Conservation (phyloP, 179 eudicot genomes). For the Beta macrorhiza region DNA sequence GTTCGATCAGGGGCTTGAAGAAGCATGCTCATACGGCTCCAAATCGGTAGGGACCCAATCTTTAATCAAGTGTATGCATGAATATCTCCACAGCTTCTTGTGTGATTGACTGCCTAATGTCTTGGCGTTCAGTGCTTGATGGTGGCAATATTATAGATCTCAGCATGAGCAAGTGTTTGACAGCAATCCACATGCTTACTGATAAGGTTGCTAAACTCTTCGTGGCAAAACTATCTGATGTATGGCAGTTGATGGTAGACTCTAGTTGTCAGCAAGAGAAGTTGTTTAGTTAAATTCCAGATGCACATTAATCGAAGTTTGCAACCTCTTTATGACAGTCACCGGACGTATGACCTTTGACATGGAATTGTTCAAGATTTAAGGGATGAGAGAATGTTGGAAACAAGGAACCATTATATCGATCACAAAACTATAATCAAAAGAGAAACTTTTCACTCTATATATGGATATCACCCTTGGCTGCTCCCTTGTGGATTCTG, state of each 20-base stretch:
- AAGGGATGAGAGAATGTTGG: slow-evolving; percentile 24
- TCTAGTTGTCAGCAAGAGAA: neutral
- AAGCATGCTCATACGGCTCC: neutral
- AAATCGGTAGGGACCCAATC: neutral
- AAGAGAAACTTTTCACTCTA: slow-evolving; percentile 11
- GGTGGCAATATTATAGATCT: neutral
- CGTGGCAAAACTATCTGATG: neutral
- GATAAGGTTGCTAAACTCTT: neutral
- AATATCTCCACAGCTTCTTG: neutral
- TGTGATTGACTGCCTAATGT: neutral
- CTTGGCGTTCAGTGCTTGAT: neutral
- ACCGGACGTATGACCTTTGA: slow-evolving; percentile 21
- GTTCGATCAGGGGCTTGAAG: neutral
- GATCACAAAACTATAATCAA: slow-evolving; percentile 18
- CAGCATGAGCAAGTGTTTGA: neutral
- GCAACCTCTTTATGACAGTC: slow-evolving; percentile 11
- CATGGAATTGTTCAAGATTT: slow-evolving; percentile 20
- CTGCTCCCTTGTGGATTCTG: slow-evolving; percentile 19
- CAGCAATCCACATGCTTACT: neutral
- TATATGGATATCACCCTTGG: slow-evolving; percentile 16
- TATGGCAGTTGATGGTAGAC: neutral
- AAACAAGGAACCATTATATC: slow-evolving; percentile 3
- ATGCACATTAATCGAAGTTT: slow-evolving; percentile 12
- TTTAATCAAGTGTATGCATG: neutral
- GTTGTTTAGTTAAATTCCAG: slow-evolving; percentile 16